These are phyloP conservation scores for Camellia lanceoleosa DNA, from an alignment of 148 eudicot species.

Conservation along the genomic window DNA sequence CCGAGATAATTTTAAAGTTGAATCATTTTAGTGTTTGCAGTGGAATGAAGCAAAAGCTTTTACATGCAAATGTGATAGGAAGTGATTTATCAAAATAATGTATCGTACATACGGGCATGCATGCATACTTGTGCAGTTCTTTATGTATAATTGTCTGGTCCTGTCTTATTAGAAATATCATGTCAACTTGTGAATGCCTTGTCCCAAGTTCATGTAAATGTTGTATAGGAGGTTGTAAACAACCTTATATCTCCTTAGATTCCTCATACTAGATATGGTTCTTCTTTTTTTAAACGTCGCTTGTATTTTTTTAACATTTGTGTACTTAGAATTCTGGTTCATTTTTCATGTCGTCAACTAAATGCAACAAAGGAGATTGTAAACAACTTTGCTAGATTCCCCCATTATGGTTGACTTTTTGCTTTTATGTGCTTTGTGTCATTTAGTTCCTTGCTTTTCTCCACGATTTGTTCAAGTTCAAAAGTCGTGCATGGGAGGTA, in stretches of 20 bases:
- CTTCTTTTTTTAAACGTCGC: not conserved
- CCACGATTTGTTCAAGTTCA: not conserved
- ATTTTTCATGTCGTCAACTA: too few relatives aligned
- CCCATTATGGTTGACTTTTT: too few relatives aligned
- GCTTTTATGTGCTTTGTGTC: not conserved
- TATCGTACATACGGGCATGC: not conserved
- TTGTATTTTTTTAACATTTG: too few relatives aligned
- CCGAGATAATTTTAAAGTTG: not conserved
- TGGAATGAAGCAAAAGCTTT: not conserved
- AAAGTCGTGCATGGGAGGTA: too few relatives aligned
- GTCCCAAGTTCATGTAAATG: conserved; percentile 1
- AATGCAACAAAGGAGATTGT: too few relatives aligned
- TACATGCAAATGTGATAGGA: not conserved
- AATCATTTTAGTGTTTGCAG: not conserved
- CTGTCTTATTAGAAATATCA: not conserved
- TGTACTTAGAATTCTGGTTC: too few relatives aligned
- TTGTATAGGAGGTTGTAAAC: not conserved
- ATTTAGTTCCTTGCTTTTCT: not conserved
- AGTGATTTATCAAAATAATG: not conserved
- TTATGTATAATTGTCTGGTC: not conserved
- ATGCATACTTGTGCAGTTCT: not conserved
- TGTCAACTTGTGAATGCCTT: not conserved
- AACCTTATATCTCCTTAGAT: not conserved
- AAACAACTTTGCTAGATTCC: too few relatives aligned
- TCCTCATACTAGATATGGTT: not conserved